Percentiles rank a stretch among this genome's conserved stretches.
These are phyloP conservation scores for Micractinium sp. DNA, from an alignment of 139 green algal species.

Conservation along the genomic window DNA sequence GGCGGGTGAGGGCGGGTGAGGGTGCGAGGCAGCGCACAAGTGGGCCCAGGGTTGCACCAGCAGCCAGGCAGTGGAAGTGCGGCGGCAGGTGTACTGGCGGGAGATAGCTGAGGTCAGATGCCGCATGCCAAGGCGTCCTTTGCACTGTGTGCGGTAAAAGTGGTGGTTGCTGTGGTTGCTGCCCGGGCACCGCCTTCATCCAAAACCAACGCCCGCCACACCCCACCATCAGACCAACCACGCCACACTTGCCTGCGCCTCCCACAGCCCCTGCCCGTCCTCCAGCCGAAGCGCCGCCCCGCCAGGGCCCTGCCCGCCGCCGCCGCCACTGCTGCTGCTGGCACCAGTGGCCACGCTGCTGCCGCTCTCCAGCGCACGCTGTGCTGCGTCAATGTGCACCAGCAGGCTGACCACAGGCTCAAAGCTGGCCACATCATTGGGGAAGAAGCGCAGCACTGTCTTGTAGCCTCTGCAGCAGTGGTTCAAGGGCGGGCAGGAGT, in stretches of 20 bases:
- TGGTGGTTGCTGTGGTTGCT: too few relatives aligned
- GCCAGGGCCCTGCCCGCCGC: neutral
- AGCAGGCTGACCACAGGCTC: conserved; percentile 83
- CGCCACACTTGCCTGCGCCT: neutral
- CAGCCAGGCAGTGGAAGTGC: neutral
- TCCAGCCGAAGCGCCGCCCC: neutral
- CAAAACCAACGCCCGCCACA: too few relatives aligned
- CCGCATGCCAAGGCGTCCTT: too few relatives aligned
- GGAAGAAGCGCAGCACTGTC: conserved; percentile 91
- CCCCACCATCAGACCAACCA: neutral
- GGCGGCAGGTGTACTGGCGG: too few relatives aligned
- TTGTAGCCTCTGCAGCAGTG: conserved; percentile 77
- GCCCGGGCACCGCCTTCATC: too few relatives aligned
- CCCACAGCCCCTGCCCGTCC: neutral
- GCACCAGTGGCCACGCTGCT: neutral
- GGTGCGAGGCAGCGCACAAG: neutral
- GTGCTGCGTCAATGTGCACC: neutral
- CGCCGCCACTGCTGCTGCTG: neutral
- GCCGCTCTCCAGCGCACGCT: neutral
- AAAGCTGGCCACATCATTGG: conserved; percentile 82
- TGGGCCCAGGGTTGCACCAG: neutral
- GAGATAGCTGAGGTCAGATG: too few relatives aligned
- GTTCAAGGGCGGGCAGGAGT: neutral
- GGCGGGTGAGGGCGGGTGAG: neutral
- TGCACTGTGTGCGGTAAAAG: too few relatives aligned